Percentiles rank a stretch among this genome's conserved stretches.
Evolutionary conservation across 164 flowering plant species (phyloP).

Genomic region (Chimonanthus praecox): DNA sequence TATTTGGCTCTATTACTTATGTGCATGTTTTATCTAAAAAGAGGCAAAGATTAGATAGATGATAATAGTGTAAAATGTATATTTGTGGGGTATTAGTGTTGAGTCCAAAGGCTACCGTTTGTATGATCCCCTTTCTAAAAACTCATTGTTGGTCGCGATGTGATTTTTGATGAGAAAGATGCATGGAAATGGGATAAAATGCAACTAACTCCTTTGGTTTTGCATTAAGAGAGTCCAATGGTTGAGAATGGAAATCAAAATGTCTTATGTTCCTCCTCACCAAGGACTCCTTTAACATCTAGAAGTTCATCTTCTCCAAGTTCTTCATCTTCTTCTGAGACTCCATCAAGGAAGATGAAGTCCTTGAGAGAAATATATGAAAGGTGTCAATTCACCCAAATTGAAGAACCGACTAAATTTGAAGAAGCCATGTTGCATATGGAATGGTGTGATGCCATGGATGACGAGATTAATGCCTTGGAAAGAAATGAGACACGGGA

Average conservation of each 20-base stretch:
- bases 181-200: conserved; percentile 1
- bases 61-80: conserved; percentile 5
- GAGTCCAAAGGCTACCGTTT: background rate
- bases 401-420: background rate
- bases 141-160: conserved; percentile 1
- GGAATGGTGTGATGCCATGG: background rate
- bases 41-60: conserved; percentile 1
- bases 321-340: background rate
- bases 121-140: background rate
- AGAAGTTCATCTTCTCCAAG: background rate
- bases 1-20: conserved; percentile 4
- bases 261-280: background rate
- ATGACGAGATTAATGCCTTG: background rate
- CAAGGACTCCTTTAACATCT: background rate
- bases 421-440: background rate
- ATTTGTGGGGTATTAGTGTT: background rate
- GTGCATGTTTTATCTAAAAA: conserved; percentile 3
- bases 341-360: background rate
- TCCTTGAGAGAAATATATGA: background rate
- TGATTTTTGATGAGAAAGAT: background rate
- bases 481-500: background rate
- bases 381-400: background rate
- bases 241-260: background rate
- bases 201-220: background rate
- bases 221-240: background rate